Conservation (phyloP, 1,284 basidiomycete genomes). For the Trametes polyzona region DNA sequence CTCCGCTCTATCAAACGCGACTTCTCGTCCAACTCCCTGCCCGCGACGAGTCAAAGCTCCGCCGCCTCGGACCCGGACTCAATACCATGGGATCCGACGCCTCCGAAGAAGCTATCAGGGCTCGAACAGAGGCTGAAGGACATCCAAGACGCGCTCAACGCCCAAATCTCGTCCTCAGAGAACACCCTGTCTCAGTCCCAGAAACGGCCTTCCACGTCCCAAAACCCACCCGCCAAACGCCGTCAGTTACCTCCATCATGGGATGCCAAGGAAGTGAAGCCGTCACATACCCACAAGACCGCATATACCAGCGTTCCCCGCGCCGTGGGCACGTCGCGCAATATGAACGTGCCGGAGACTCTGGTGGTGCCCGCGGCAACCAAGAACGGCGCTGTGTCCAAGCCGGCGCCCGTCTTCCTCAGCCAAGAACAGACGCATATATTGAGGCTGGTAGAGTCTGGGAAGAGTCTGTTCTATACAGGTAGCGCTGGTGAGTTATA, state of each 20-base stretch:
- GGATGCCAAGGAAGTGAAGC: conserved; percentile 30
- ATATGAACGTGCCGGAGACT: conserved; percentile 12
- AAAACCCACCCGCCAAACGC: conserved; percentile 46
- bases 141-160: conserved; percentile 54
- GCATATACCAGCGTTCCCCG: conserved; percentile 34
- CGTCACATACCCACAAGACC: conserved; percentile 20
- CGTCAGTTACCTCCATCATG: conserved; percentile 57
- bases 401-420: conserved; percentile 57
- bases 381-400: conserved; percentile 30
- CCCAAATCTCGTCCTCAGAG: conserved; percentile 25
- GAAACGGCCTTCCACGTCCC: conserved; percentile 50
- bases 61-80: conserved; percentile 17
- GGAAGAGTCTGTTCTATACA: conserved; percentile 92
- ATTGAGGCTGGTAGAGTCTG: conserved; percentile 71
- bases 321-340: conserved; percentile 14
- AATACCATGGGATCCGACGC: conserved; percentile 29
- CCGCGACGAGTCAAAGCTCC: conserved; percentile 30
- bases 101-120: conserved; percentile 28
- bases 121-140: conserved; percentile 51
- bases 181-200: conserved; percentile 32
- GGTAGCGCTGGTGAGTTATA: conserved; percentile 85
- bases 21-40: conserved; percentile 34
- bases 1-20: conserved; percentile 36
- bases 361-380: conserved; percentile 21
- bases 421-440: conserved; percentile 87